Conservation (phyloP, 2,329 filamentous ascomycete species). For the Exserohilum rostratum region DNA sequence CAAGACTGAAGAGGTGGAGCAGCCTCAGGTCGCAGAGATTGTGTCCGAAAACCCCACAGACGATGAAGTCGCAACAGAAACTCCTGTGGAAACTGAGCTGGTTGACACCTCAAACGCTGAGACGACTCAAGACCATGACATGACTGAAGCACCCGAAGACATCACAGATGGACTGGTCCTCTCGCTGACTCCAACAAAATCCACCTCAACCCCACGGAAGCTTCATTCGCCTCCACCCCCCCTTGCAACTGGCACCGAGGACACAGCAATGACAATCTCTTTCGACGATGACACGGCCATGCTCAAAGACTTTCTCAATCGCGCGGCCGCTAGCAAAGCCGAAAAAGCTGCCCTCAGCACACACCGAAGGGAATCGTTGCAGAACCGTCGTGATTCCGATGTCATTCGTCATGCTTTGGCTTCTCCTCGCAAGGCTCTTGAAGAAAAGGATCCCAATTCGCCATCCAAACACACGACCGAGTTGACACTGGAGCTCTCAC, state of each 20-base stretch:
- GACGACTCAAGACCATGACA: neutral
- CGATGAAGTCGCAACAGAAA: neutral
- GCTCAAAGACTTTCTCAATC: constrained; percentile 57
- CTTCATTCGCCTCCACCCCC: constrained; percentile 38
- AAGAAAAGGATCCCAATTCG: constrained; percentile 56
- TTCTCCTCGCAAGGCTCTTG: constrained; percentile 53
- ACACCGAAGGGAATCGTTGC: constrained; percentile 50
- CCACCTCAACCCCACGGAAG: constrained; percentile 25
- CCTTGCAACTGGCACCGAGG: constrained; percentile 31
- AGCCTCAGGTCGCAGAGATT: neutral
- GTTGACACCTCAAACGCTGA: neutral
- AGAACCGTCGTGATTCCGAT: constrained; percentile 56
- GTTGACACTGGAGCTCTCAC: constrained; percentile 39
- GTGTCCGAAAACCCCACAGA: neutral
- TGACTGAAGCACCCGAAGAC: constrained; percentile 16
- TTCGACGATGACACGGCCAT: constrained; percentile 57
- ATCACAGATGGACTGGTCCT: constrained; percentile 44
- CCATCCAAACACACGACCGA: constrained; percentile 49
- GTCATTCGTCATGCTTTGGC: constrained; percentile 54
- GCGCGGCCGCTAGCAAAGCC: constrained; percentile 56
- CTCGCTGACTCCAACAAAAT: constrained; percentile 19
- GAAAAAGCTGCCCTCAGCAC: constrained; percentile 42
- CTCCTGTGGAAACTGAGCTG: neutral
- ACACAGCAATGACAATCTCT: constrained; percentile 41
- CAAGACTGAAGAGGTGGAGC: neutral